A percentile compares a stretch with the other conserved stretches of the same genome.
Evolutionary conservation across 2,329 filamentous ascomycete genomes (phyloP).

Genomic region (Rutstroemia sp.): DNA sequence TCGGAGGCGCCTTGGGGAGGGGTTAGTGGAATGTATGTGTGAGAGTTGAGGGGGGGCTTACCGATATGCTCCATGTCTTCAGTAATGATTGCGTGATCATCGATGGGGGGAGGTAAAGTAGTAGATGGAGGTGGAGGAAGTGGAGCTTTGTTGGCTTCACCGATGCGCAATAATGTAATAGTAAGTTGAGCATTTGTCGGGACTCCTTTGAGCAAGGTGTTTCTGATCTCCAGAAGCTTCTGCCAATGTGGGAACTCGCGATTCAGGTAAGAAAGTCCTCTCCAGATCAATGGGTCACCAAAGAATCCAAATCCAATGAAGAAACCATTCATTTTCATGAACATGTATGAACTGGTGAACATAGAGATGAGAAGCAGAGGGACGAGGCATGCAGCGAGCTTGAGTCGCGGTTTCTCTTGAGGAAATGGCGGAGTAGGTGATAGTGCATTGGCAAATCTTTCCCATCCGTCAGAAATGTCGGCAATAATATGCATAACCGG

Average conservation of each 20-base stretch:
- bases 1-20: constrained; percentile 22
- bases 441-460: constrained; percentile 55
- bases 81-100: constrained; percentile 37
- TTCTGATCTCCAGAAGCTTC: constrained; percentile 64
- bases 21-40: constrained; percentile 6
- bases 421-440: constrained; percentile 59
- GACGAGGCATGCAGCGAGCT: constrained; percentile 44
- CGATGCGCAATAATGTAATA: constrained; percentile 71
- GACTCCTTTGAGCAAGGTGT: constrained; percentile 71
- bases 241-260: constrained; percentile 63
- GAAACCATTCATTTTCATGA: constrained; percentile 60
- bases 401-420: constrained; percentile 42
- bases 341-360: constrained; percentile 49
- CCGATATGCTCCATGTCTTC: constrained; percentile 45
- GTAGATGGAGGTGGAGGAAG: constrained; percentile 56
- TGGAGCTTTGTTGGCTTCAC: constrained; percentile 73
- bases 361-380: constrained; percentile 46
- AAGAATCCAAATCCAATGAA: constrained; percentile 71
- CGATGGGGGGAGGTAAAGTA: constrained; percentile 31
- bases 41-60: constrained; percentile 29
- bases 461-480: constrained; percentile 54
- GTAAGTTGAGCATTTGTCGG: constrained; percentile 83
- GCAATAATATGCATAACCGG: constrained; percentile 61
- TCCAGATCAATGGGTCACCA: constrained; percentile 64
- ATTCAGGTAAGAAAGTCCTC: constrained; percentile 52